These are phyloP conservation scores for Rhytidiadelphus loreus DNA, from an alignment of 225 moss, liverwort and hornwort genomes.

Conservation along the genomic window DNA sequence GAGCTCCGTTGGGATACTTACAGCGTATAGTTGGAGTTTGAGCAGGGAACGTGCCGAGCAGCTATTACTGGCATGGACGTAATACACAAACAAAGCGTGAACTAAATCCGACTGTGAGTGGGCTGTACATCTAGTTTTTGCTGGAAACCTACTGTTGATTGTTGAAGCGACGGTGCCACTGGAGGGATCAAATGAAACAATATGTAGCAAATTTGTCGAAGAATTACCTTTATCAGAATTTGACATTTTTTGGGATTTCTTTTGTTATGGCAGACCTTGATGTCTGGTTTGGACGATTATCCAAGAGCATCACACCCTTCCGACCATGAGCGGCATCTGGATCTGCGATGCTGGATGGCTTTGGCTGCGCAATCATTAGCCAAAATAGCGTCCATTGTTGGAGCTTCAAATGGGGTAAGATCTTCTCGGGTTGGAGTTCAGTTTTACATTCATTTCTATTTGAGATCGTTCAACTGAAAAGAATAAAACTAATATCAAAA, in stretches of 20 bases:
- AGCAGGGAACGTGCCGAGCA: slow-evolving; percentile 73
- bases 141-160: not conserved
- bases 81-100: slow-evolving; percentile 52
- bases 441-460: not conserved
- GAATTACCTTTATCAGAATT: not conserved
- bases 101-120: slow-evolving; percentile 73
- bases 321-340: slow-evolving; percentile 89
- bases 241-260: not conserved
- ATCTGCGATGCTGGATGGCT: slow-evolving; percentile 98
- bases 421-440: not conserved
- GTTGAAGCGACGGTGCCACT: not conserved
- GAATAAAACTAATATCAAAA: not conserved
- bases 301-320: slow-evolving; percentile 96
- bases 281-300: slow-evolving; percentile 95
- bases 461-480: not conserved
- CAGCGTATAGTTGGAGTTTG: not conserved
- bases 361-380: slow-evolving; percentile 72
- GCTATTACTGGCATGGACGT: slow-evolving; percentile 98
- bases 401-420: slow-evolving; percentile 49
- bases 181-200: not conserved
- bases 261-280: slow-evolving; percentile 55
- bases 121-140: not conserved
- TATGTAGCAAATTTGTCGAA: not conserved
- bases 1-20: not conserved
- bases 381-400: slow-evolving; percentile 62